Evolutionary conservation across 2,329 filamentous ascomycete genomes (phyloP), one percentile per base, ranked within the genome.

Genomic region (Graphilbum sp.): DNA sequence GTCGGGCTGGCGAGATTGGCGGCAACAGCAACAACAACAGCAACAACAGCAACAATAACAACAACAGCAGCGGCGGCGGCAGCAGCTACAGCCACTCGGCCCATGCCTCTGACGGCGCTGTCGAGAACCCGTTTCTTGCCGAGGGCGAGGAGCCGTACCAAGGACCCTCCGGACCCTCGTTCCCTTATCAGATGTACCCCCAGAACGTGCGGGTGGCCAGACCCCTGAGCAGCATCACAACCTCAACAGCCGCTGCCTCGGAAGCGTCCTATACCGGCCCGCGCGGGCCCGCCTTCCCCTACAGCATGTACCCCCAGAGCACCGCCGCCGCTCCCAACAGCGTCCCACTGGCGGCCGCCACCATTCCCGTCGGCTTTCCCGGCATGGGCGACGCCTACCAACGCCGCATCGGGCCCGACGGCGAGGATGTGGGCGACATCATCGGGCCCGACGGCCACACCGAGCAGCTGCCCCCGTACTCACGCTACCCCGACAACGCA

Each of bases 401-500:
- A 50, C 66, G 81, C 44, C 74, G 79, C 37, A 58, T 84, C 37
- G 82, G 80, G 0, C 79, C 83, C 0, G 81, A 86, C 40, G 84
- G 84, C 37, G 85, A 94, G 57, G 87, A 94, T 48, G 64, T 72
- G n/a, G 84, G 79, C 34, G 86, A 87, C 53, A 73, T 95, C 38
- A 79, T 95, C 37, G 86, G 86, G 2, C 82, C 81, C 0, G 75
- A 93, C 50, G 87, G 87, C 1, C 86, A 95, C 52, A 79, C 81
- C 2, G 88, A 96, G 56, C 84, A 93, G 54, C 62, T 95, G 16
- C 88, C 88, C 12, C 88, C 88, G 1, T 96, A 96, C 53, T 83
- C 84, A 13, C 70, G 85, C 54, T 95, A 92, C 56, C 84, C 87
- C 3, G 82, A 92, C 37, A 79, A 84, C 40, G 63, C 63, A 1